Percentiles rank a stretch among this genome's conserved stretches.
Conservation (phyloP, 1,284 basidiomycete species). For the Vanrija humicola region DNA sequence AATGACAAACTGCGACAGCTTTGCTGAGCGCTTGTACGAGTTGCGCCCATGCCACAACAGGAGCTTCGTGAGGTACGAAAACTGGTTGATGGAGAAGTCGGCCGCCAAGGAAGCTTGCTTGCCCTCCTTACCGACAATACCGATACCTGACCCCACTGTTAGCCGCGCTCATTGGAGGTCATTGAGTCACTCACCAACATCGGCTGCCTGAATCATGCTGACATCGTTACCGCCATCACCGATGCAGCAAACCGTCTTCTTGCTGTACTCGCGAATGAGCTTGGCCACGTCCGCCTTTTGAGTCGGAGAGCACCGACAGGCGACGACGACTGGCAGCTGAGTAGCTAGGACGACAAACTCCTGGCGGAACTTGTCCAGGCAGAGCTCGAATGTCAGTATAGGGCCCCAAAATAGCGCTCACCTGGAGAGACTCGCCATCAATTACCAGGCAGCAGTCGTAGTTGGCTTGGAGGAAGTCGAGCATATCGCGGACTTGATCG, state of each 20-base stretch:
- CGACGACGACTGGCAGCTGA: constrained; percentile 92
- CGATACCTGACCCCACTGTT: constrained; percentile 62
- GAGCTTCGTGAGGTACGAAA: constrained; percentile 89
- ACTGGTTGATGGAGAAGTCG: constrained; percentile 96
- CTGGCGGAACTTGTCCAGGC: constrained; percentile 79
- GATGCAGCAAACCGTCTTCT: constrained; percentile 95
- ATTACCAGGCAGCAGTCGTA: constrained; percentile 97
- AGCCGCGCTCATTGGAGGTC: not conserved
- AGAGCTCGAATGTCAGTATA: constrained; percentile 58
- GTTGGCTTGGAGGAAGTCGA: constrained; percentile 94
- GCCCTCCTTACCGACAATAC: constrained; percentile 98
- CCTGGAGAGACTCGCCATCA: constrained; percentile 95
- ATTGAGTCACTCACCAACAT: constrained; percentile 68
- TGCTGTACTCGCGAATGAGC: constrained; percentile 82
- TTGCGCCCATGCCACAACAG: constrained; percentile 86
- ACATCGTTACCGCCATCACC: constrained; percentile 97
- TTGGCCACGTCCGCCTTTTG: constrained; percentile 97
- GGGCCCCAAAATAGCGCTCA: constrained; percentile 30
- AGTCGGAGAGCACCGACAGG: constrained; percentile 96
- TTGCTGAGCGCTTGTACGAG: constrained; percentile 95
- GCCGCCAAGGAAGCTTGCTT: constrained; percentile 97
- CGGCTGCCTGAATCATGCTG: constrained; percentile 93
- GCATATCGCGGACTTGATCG: constrained; percentile 76
- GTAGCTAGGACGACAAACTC: constrained; percentile 96
- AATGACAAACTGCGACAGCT: constrained; percentile 97